Conservation (phyloP, 2,329 filamentous ascomycete species). For the Fulvia fulva region DNA sequence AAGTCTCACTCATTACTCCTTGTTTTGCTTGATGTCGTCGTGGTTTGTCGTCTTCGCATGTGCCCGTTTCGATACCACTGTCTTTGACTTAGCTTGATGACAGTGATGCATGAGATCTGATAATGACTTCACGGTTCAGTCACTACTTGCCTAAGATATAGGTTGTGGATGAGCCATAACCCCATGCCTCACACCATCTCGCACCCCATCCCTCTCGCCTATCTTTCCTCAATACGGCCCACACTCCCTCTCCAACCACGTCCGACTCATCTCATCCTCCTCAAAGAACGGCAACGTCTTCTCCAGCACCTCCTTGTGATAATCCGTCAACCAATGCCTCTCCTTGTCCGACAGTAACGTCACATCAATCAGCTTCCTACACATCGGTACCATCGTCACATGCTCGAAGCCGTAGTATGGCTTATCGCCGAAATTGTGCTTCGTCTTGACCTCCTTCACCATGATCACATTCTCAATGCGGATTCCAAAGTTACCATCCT, state of each 20-base stretch:
- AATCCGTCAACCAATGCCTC: constrained; percentile 81
- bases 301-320: constrained; percentile 73
- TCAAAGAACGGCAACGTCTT: constrained; percentile 78
- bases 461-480: constrained; percentile 95
- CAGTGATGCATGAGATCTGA: not conserved
- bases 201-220: not conserved
- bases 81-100: too few species aligned
- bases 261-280: constrained; percentile 64
- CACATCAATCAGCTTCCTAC: constrained; percentile 78
- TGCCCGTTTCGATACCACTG: too few species aligned
- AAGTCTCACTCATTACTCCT: too few species aligned
- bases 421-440: constrained; percentile 86
- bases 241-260: constrained; percentile 88
- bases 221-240: constrained; percentile 49
- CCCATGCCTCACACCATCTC: not conserved
- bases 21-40: too few species aligned
- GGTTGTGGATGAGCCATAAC: too few species aligned
- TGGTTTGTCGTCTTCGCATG: too few species aligned
- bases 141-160: not conserved
- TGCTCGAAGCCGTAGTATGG: constrained; percentile 93
- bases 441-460: constrained; percentile 82
- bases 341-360: constrained; percentile 68
- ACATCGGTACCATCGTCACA: constrained; percentile 95
- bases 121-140: not conserved
- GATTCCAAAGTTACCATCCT: constrained; percentile 91